phyloP scores from a whole-genome alignment of 2,329 filamentous ascomycete species.

The Aaosphaeria arxii region DNA sequence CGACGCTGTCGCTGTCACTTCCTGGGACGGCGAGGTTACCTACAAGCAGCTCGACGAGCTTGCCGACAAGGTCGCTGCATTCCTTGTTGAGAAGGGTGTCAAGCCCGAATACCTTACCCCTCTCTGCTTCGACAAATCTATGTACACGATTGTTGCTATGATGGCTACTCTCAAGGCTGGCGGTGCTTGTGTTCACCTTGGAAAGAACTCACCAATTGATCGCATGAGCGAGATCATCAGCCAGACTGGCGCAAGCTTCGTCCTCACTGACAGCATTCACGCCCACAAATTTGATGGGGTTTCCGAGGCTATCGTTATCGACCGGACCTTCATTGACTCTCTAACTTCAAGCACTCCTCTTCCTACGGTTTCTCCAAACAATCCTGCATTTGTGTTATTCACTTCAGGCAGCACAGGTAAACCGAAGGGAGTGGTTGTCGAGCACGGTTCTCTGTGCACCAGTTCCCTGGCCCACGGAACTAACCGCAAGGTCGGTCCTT shows the following conservation, averaged over 20 bases:
- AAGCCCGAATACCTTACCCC: slow-evolving; percentile 29
- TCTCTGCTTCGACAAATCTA: slow-evolving; percentile 38
- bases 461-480: not conserved
- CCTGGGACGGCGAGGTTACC: slow-evolving; percentile 28
- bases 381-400: slow-evolving; percentile 3
- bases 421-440: not conserved
- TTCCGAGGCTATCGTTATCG: slow-evolving; percentile 5
- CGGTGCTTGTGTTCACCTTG: slow-evolving; percentile 8
- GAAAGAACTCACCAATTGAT: slow-evolving; percentile 2
- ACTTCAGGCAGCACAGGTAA: not conserved
- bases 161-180: slow-evolving; percentile 39
- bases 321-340: slow-evolving; percentile 1
- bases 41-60: slow-evolving; percentile 25
- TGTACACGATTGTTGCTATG: slow-evolving; percentile 32
- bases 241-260: slow-evolving; percentile 9
- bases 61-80: slow-evolving; percentile 18
- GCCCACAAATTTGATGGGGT: slow-evolving; percentile 8
- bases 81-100: slow-evolving; percentile 21
- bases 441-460: not conserved
- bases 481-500: not conserved
- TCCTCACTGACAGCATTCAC: slow-evolving; percentile 11
- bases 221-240: slow-evolving; percentile 5
- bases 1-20: slow-evolving; percentile 4
- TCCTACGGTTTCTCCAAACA: slow-evolving; percentile 3
- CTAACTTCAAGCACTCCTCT: slow-evolving; percentile 1